phyloP scores from a whole-genome alignment of 2,329 filamentous ascomycete genomes.

The Talaromyces sp. region DNA sequence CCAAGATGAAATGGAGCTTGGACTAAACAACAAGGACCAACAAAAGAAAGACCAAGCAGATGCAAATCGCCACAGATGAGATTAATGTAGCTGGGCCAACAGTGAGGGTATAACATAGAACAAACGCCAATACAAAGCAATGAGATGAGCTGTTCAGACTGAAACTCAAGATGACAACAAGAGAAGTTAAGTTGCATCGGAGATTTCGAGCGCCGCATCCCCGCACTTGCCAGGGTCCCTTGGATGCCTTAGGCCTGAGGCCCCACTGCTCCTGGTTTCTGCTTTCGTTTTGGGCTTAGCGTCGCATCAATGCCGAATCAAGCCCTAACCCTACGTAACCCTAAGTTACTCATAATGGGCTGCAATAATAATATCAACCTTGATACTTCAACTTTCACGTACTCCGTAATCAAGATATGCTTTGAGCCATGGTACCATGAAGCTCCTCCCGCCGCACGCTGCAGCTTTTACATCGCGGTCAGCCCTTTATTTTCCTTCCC shows the following conservation, averaged over 20 bases:
- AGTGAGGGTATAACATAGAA: not conserved
- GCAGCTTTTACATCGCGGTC: not conserved
- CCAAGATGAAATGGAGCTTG: not conserved
- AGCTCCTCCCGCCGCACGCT: not conserved
- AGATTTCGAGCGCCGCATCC: not conserved
- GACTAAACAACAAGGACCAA: not conserved
- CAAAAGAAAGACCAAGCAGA: not conserved
- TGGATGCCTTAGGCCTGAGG: not conserved
- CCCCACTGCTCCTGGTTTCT: not conserved
- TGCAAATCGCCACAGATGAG: not conserved
- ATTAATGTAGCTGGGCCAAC: too few species aligned
- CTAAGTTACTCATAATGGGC: too few species aligned
- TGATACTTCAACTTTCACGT: not conserved
- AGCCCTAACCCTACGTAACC: not conserved
- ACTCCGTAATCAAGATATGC: not conserved
- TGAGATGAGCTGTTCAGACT: not conserved
- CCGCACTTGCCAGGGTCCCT: conserved; percentile 3
- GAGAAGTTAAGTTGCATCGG: not conserved
- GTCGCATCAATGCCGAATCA: not conserved
- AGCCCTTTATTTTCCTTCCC: not conserved
- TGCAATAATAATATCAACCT: too few species aligned
- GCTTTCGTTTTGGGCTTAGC: not conserved
- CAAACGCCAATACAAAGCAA: too few species aligned
- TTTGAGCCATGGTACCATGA: not conserved
- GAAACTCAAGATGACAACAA: not conserved